These are phyloP conservation scores for Didymella segeticola DNA, from an alignment of 2,329 filamentous ascomycete genomes.

Conservation along the genomic window DNA sequence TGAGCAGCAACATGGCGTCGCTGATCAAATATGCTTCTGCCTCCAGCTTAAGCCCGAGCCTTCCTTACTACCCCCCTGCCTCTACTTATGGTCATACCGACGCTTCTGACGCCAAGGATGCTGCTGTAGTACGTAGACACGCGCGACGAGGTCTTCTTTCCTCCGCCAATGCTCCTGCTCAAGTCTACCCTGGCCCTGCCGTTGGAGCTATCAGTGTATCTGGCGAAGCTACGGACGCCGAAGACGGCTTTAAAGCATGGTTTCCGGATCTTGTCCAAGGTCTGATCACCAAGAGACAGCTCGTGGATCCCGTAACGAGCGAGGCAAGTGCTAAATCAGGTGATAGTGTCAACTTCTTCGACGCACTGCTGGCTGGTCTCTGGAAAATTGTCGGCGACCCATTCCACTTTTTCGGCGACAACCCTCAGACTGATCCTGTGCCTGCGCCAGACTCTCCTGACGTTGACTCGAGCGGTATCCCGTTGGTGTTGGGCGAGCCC, in stretches of 20 bases:
- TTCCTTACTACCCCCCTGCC: constrained; percentile 6
- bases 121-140: neutral
- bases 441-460: neutral
- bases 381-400: constrained; percentile 3
- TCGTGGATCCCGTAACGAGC: constrained; percentile 12
- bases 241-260: constrained; percentile 10
- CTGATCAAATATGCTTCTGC: constrained; percentile 14
- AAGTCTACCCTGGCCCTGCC: constrained; percentile 6
- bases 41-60: neutral
- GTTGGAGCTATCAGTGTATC: constrained; percentile 9
- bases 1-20: constrained; percentile 10
- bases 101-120: neutral
- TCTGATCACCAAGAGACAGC: constrained; percentile 7
- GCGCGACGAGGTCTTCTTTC: neutral
- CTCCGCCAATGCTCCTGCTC: neutral
- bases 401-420: constrained; percentile 1
- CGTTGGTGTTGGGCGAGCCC: constrained; percentile 4
- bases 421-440: neutral
- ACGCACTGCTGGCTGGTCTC: neutral
- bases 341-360: constrained; percentile 3
- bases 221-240: constrained; percentile 8
- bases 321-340: constrained; percentile 3
- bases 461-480: neutral
- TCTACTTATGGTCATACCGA: neutral
- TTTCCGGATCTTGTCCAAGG: constrained; percentile 9